Evolutionary conservation across 495 filamentous ascomycete genomes (phyloP), one percentile per base, ranked within the genome.

Genomic region (Hypoxylon lienhwacheense): DNA sequence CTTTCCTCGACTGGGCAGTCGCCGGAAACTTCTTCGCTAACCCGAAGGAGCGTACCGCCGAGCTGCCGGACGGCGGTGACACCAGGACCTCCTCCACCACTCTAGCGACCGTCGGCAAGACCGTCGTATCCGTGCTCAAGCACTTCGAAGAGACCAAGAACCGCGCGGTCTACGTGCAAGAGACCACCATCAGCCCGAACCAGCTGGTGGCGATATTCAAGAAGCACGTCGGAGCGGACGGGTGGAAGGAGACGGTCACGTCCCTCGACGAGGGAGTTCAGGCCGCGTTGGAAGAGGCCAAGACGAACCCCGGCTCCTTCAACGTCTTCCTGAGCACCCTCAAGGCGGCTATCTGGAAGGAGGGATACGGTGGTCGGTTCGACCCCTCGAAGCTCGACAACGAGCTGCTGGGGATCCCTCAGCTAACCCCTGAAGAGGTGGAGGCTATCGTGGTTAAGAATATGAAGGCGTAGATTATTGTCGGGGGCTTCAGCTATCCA

Each of bases 1-100:
- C 65, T 1, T 82, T 81, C 56, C 62, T 80, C n/a, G 78, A 81
- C 60, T 78, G 69, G 71, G 72, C 72, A 7, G 17, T 83, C 12
- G 21, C 69, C 20, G 25, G 17, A 0, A 61, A 56, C 0, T 74
- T 78, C 55, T 14, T 81, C 7, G 45, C 76, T 0, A 64, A 77
- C 41, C 34, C 68, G 7, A 44, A 63, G 8, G 67, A 68, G 0
- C 66, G 67, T 3, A 72, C 56, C 7, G 59, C 69, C 8, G 63
- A 39, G 0, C 26, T 81, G 3, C 76, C 60, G 45, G 74, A 83
- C 29, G 73, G 76, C 5, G 80, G 81, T 0, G 56, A 76, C 39
- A 43, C 33, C 7, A 45, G 51, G 4, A 68, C 77, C 60, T 76
- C 73, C n/a, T 25, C 60, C 10, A 78, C 79, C 0, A 75, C 64